A percentile compares a stretch with the other conserved stretches of the same genome.
Evolutionary conservation across 2,329 filamentous ascomycete species (phyloP).

Genomic region (Pseudocercospora crystallina): DNA sequence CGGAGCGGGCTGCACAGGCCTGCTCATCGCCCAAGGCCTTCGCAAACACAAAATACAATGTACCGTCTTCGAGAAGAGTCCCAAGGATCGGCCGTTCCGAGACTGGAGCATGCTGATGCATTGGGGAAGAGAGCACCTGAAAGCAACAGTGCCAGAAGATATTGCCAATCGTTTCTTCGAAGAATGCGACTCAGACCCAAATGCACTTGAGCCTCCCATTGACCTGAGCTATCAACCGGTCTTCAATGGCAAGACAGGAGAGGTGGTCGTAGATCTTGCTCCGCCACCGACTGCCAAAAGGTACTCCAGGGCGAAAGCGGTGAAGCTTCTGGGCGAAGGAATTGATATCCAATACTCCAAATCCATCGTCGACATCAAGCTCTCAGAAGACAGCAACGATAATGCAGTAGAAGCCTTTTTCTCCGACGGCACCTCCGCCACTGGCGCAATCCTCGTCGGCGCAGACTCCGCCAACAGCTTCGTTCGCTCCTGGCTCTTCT

Average conservation of each 20-base stretch:
- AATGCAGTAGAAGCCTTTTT: background rate
- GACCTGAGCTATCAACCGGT: background rate
- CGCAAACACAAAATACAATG: too few species aligned
- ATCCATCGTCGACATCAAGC: background rate
- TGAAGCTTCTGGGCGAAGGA: background rate
- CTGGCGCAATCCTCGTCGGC: background rate
- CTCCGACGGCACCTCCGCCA: background rate
- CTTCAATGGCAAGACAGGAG: slow-evolving; percentile 1
- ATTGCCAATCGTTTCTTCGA: too few species aligned
- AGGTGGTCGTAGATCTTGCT: background rate
- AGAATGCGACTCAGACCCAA: background rate
- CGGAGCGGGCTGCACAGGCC: too few species aligned
- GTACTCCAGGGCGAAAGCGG: background rate
- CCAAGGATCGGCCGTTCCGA: too few species aligned
- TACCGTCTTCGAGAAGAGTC: too few species aligned
- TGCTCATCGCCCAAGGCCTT: too few species aligned
- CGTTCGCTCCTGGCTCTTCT: too few species aligned
- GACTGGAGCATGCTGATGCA: too few species aligned
- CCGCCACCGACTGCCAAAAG: background rate
- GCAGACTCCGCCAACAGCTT: background rate
- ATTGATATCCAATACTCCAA: background rate
- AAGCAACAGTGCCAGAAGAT: too few species aligned
- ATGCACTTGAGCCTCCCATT: too few species aligned
- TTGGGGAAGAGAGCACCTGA: too few species aligned
- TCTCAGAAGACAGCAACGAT: background rate